phyloP scores from a whole-genome alignment of 169 alveolate genomes.

The Eimeria acervulina region DNA sequence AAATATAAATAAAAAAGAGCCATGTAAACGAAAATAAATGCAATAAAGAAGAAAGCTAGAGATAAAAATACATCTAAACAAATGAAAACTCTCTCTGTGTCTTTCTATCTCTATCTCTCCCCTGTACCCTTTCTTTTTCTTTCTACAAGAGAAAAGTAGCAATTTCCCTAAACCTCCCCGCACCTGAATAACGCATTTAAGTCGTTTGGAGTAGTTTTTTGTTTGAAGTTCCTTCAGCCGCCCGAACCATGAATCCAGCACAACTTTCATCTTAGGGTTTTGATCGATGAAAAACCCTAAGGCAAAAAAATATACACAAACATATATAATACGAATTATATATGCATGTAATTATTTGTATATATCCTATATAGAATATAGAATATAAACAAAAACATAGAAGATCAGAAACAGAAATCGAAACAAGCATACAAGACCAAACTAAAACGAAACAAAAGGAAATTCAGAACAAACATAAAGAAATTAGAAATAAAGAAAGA shows the following conservation, averaged over 20 bases:
- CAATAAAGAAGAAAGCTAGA: neutral
- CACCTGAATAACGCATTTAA: slow-evolving; percentile 91
- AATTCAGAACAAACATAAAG: neutral
- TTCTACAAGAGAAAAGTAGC: neutral
- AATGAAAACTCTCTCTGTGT: no score
- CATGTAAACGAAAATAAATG: neutral
- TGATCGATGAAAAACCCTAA: slow-evolving; percentile 93
- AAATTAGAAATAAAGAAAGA: no score
- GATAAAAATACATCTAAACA: neutral
- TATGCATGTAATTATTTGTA: neutral
- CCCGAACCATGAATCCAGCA: slow-evolving; percentile 95
- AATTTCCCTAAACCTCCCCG: neutral
- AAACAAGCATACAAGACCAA: neutral
- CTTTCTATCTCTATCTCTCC: no score
- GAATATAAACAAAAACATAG: neutral
- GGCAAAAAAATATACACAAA: neutral
- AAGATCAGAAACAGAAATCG: neutral
- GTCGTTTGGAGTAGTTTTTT: slow-evolving; percentile 91
- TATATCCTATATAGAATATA: no score
- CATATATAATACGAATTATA: no score
- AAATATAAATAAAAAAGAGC: neutral
- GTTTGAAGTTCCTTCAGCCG: slow-evolving; percentile 92
- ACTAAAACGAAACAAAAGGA: neutral
- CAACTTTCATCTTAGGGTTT: slow-evolving; percentile 90
- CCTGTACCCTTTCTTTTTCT: neutral